Conservation (phyloP, 2,329 filamentous ascomycete species). For the Eutypella sp. region DNA sequence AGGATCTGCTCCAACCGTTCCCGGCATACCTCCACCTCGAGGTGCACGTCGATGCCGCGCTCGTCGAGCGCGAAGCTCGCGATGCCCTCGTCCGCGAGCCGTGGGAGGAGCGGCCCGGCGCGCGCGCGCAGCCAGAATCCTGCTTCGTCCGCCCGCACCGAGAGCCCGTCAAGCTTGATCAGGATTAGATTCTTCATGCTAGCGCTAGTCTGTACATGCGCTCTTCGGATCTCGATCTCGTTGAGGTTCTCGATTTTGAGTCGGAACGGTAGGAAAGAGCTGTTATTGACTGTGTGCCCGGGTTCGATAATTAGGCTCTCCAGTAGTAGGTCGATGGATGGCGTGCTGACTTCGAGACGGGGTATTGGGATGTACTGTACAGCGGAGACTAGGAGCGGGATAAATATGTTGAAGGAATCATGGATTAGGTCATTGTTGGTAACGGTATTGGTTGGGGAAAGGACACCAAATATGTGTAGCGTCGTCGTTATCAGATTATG, state of each 20-base stretch:
- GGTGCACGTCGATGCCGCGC: conserved; percentile 76
- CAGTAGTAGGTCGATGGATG: conserved; percentile 76
- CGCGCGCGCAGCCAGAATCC: conserved; percentile 86
- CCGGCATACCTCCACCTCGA: conserved; percentile 79
- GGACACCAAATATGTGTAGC: conserved; percentile 60
- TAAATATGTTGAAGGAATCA: conserved; percentile 74
- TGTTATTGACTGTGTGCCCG: conserved; percentile 74
- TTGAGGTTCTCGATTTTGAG: conserved; percentile 80
- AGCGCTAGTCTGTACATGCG: conserved; percentile 62
- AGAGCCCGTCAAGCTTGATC: conserved; percentile 76
- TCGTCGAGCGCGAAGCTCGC: conserved; percentile 82
- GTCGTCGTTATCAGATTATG: conserved; percentile 63
- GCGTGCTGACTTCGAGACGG: conserved; percentile 79
- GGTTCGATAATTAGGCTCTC: conserved; percentile 91
- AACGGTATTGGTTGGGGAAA: conserved; percentile 61
- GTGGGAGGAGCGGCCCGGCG: conserved; percentile 66
- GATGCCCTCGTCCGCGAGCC: conserved; percentile 76
- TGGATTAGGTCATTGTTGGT: conserved; percentile 67
- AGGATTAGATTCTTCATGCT: conserved; percentile 66
- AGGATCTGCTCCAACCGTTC: conserved; percentile 78
- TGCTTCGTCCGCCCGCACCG: conserved; percentile 77
- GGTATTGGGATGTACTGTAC: conserved; percentile 89
- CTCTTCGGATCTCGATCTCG: conserved; percentile 79
- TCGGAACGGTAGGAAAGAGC: conserved; percentile 83
- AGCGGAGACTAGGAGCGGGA: conserved; percentile 69